Evolutionary conservation across 2,329 filamentous ascomycete species (phyloP).

Genomic region (Hypocrella siamensis): DNA sequence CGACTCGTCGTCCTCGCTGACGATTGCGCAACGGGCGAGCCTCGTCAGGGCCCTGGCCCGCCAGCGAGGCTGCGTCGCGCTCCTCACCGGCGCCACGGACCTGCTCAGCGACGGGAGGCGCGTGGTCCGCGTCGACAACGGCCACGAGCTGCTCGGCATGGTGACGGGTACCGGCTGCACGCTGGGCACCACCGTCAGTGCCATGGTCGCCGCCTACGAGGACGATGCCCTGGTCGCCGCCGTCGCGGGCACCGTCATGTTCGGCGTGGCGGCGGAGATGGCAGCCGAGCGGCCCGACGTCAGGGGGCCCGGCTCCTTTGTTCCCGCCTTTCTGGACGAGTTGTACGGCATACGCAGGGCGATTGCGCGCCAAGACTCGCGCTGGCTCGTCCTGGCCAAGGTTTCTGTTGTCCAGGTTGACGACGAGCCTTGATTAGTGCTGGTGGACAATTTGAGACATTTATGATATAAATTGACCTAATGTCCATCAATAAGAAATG

Average conservation of each 20-base stretch:
- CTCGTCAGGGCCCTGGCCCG: constrained; percentile 52
- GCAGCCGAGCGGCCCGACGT: constrained; percentile 51
- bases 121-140: constrained; percentile 58
- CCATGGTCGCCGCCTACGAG: constrained; percentile 49
- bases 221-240: constrained; percentile 56
- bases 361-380: constrained; percentile 27
- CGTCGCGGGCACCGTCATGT: constrained; percentile 59
- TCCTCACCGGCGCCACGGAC: constrained; percentile 72
- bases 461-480: too few species aligned
- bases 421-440: too few species aligned
- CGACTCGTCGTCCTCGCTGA: constrained; percentile 53
- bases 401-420: constrained; percentile 22
- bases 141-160: constrained; percentile 51
- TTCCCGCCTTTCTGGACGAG: constrained; percentile 71
- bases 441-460: too few species aligned
- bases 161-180: constrained; percentile 77
- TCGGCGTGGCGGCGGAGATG: constrained; percentile 56
- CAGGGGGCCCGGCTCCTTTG: constrained; percentile 70
- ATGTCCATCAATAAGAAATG: too few species aligned
- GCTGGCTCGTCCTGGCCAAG: constrained; percentile 37
- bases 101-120: constrained; percentile 58
- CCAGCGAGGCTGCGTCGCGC: constrained; percentile 55
- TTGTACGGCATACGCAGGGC: constrained; percentile 33
- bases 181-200: constrained; percentile 66
- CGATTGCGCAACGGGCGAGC: constrained; percentile 31